A percentile compares a stretch with the other conserved stretches of the same genome.
phyloP scores from a whole-genome alignment of 2,329 filamentous ascomycete species.

The Herpotrichia juniperi region DNA sequence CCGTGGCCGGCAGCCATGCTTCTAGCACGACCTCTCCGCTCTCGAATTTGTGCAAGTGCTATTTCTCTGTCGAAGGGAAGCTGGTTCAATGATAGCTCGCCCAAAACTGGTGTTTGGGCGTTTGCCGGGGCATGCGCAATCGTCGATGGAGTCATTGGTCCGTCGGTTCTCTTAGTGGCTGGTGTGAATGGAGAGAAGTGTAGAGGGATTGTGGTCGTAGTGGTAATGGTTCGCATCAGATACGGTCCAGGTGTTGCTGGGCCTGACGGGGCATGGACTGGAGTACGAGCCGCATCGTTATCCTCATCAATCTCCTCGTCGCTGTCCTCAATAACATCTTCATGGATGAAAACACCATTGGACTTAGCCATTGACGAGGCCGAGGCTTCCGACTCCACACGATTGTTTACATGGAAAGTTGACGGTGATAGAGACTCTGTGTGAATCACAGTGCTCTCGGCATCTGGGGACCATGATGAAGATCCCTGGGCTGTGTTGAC shows the following conservation, averaged over 20 bases:
- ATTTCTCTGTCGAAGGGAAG: conserved; percentile 65
- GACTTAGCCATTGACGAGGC: conserved; percentile 17
- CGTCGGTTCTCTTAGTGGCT: conserved; percentile 31
- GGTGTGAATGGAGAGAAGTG: conserved; percentile 51
- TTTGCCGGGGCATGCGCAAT: conserved; percentile 40
- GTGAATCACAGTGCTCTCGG: conserved; percentile 22
- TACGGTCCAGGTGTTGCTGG: conserved; percentile 35
- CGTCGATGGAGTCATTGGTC: conserved; percentile 41
- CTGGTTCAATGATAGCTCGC: conserved; percentile 41
- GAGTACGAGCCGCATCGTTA: conserved; percentile 24
- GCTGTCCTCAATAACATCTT: conserved; percentile 39
- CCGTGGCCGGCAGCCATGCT: conserved; percentile 69
- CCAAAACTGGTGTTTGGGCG: conserved; percentile 35
- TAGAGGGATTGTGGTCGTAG: conserved; percentile 56
- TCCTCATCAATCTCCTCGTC: conserved; percentile 31
- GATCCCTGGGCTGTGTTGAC: conserved; percentile 24
- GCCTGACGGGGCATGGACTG: conserved; percentile 24
- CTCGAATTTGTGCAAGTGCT: conserved; percentile 75
- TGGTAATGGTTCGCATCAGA: conserved; percentile 52
- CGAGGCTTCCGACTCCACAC: conserved; percentile 14
- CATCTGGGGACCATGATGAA: conserved; percentile 30
- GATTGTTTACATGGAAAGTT: conserved; percentile 8
- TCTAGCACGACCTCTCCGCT: conserved; percentile 72
- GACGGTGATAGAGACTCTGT: conserved; percentile 13
- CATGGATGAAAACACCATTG: conserved; percentile 33